Percentiles rank a stretch among this genome's conserved stretches.
phyloP scores from a whole-genome alignment of 371 early-diverging fungal genomes.

The Mortierella sp. region DNA sequence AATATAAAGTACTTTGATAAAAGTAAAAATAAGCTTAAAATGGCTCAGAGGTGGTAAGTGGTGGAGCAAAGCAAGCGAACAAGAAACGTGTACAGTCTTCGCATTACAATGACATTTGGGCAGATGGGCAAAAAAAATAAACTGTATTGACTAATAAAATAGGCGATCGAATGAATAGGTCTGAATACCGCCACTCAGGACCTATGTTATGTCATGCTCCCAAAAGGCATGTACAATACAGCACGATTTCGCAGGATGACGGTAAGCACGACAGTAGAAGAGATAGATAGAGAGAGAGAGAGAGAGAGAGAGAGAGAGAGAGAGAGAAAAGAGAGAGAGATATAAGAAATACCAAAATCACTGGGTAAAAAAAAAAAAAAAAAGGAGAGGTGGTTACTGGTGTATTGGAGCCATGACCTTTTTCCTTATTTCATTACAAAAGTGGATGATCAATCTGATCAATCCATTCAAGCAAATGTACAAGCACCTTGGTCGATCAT shows the following conservation, averaged over 20 bases:
- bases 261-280: not conserved
- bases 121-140: constrained; percentile 13
- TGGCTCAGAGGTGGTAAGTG: not conserved
- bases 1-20: not conserved
- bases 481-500: too few relatives aligned
- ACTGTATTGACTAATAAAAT: not conserved
- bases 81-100: not conserved
- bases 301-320: not conserved
- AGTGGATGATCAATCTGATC: not conserved
- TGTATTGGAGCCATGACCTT: too few relatives aligned
- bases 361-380: too few relatives aligned
- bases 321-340: not conserved
- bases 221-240: too few relatives aligned
- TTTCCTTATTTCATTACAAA: not conserved
- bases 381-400: too few relatives aligned
- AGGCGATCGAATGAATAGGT: not conserved
- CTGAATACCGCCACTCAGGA: too few relatives aligned
- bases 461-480: too few relatives aligned
- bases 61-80: not conserved
- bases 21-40: constrained; percentile 5
- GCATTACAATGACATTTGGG: constrained; percentile 6
- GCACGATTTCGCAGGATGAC: not conserved
- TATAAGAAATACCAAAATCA: too few relatives aligned
- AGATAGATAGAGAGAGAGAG: too few relatives aligned
- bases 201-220: not conserved